A percentile compares a stretch with the other conserved stretches of the same genome.
Conservation (phyloP, 2,329 filamentous ascomycete genomes). For the Lecanosticta acicola region DNA sequence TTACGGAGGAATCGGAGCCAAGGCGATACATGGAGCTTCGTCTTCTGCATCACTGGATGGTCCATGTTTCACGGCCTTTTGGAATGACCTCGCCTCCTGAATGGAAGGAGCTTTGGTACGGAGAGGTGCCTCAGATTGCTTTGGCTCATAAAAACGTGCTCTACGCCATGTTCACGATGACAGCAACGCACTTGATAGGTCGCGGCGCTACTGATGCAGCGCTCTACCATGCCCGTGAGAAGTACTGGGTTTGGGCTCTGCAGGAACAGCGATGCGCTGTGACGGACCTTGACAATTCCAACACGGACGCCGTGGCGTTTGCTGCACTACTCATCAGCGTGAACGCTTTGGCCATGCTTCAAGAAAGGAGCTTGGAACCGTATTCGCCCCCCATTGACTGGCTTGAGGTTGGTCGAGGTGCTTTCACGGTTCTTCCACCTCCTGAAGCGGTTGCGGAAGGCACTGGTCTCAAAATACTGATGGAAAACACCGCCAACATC, state of each 20-base stretch:
- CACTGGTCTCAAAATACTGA: slow-evolving; percentile 21
- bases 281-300: slow-evolving; percentile 19
- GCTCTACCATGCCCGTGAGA: slow-evolving; percentile 19
- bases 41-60: slow-evolving; percentile 24
- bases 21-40: slow-evolving; percentile 21
- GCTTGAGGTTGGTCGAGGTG: slow-evolving; percentile 29
- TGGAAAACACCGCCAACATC: slow-evolving; percentile 22
- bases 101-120: slow-evolving; percentile 25
- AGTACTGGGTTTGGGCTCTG: slow-evolving; percentile 26
- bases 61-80: slow-evolving; percentile 20
- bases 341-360: slow-evolving; percentile 27
- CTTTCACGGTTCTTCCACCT: slow-evolving; percentile 24
- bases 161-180: slow-evolving; percentile 23
- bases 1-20: slow-evolving; percentile 17
- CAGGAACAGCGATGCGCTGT: slow-evolving; percentile 28
- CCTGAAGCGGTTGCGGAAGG: slow-evolving; percentile 20
- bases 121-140: slow-evolving; percentile 21
- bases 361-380: slow-evolving; percentile 24
- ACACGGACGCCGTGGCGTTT: slow-evolving; percentile 29
- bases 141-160: slow-evolving; percentile 22
- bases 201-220: slow-evolving; percentile 14
- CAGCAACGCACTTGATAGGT: slow-evolving; percentile 20
- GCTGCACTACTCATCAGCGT: slow-evolving; percentile 27
- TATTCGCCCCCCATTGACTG: slow-evolving; percentile 32
- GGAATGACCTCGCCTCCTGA: slow-evolving; percentile 22